Evolutionary conservation across 2,329 filamentous ascomycete genomes (phyloP), one percentile per base, ranked within the genome.

Genomic region (Fusarium veterinarium): DNA sequence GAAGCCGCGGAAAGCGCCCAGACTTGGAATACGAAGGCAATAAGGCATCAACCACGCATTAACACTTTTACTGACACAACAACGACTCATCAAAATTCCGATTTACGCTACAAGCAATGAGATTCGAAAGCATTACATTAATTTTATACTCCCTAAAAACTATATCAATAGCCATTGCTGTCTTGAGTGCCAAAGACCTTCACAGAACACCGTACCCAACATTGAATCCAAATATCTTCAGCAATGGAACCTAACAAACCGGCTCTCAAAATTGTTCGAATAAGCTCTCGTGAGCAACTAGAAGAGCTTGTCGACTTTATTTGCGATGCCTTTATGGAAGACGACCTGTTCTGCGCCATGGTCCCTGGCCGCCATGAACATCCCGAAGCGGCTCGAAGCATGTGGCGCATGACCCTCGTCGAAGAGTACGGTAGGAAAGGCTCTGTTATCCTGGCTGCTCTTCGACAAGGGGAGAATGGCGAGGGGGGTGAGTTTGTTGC

Each of bases 381-480:
- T 3, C 68, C 68, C 2, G 68, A 72, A 16, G 30, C 53, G 5
- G 71, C 62, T 20, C 63, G 52, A 14, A 25, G 45, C 17, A 57
- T 71, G 28, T 71, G 69, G 69, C 20, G 17, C 3, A 41, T 25
- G 6, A 52, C 53, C 7, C 28, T 71, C 14, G 48, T 28, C 6
- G 53, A 49, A n/a, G 69, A 68, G 13, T 72, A 71, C 20, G 69
- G 63, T 2, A 58, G 40, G 12, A 57, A 42, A n/a, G 68, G 68
- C 0, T 48, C 69, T 2, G 40, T 69, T 7, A 37, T 64, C 5
- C 52, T 71, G 0, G 69, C 69, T 17, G 68, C 63, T 25, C 41
- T 37, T 0, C 38, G 40, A 2, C 35, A 56, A 0, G 23, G 35
- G 11, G 37, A 46, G 14, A 25, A 45, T 20, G 41, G 25, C 1